These are phyloP conservation scores for Plasmodium gallinaceum DNA, from an alignment of 169 alveolate genomes.

Conservation along the genomic window DNA sequence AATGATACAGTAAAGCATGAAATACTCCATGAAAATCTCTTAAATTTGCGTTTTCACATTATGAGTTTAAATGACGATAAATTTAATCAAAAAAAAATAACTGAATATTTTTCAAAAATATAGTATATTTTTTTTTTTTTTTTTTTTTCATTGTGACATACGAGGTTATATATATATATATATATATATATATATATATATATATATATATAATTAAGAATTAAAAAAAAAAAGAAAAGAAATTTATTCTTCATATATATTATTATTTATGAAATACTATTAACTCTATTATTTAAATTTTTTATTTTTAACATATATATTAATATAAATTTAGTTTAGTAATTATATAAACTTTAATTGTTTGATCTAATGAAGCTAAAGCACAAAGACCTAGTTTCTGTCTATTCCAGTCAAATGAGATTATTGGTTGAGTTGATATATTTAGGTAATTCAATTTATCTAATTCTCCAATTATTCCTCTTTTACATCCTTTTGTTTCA, in stretches of 20 bases:
- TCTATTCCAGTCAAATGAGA: conserved; percentile 92
- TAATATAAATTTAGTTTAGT: conserved; percentile 65
- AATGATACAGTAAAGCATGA: conserved; percentile 55
- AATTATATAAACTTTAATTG: conserved; percentile 87
- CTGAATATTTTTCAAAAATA: conserved; percentile 66
- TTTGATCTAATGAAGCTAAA: conserved; percentile 92
- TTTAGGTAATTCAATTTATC: conserved; percentile 91
- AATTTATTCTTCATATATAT: not conserved
- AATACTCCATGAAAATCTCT: conserved; percentile 46
- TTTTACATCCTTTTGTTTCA: conserved; percentile 79
- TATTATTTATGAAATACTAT: not conserved
- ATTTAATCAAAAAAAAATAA: conserved; percentile 62
- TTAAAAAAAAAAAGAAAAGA: not conserved
- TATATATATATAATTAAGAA: not conserved
- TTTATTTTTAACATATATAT: not conserved
- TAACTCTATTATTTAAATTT: too few species aligned
- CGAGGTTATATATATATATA: not conserved
- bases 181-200: conserved; percentile 4
- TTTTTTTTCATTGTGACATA: not conserved
- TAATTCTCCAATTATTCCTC: conserved; percentile 93
- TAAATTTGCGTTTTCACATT: conserved; percentile 65
- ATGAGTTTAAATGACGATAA: conserved; percentile 62
- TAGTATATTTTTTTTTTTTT: not conserved
- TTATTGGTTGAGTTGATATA: conserved; percentile 93
- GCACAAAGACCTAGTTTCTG: conserved; percentile 85